A percentile compares a stretch with the other conserved stretches of the same genome.
Evolutionary conservation across 306 rosid genomes (phyloP).

Genomic region (Crotalaria pallida): DNA sequence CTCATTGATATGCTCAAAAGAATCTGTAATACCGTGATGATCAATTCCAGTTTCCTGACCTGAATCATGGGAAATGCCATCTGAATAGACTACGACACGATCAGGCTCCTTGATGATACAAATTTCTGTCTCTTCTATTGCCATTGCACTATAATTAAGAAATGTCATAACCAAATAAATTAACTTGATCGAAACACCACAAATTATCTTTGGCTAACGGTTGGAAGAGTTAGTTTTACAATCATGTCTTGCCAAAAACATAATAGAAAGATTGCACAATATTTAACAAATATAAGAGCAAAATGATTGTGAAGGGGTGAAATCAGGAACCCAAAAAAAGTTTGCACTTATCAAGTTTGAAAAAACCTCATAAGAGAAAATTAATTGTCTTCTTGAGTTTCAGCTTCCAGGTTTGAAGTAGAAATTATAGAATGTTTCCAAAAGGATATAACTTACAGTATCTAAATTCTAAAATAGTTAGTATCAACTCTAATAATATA

Average conservation of each 20-base stretch:
- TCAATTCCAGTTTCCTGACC: conserved; percentile 40
- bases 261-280: not conserved
- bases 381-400: not conserved
- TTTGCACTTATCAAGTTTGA: not conserved
- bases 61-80: conserved; percentile 47
- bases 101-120: conserved; percentile 92
- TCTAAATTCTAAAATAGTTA: not conserved
- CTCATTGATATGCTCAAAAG: conserved; percentile 58
- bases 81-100: conserved; percentile 53
- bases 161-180: conserved; percentile 12
- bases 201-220: not conserved
- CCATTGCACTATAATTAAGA: conserved; percentile 60
- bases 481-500: not conserved
- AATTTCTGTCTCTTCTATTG: conserved; percentile 67
- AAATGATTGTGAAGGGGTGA: not conserved
- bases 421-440: not conserved
- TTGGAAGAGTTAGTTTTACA: not conserved
- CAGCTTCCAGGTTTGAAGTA: not conserved
- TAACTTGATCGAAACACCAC: conserved; percentile 1
- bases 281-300: not conserved
- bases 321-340: not conserved
- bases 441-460: not conserved
- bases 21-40: conserved; percentile 42
- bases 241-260: not conserved
- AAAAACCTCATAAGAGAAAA: not conserved